A percentile compares a stretch with the other conserved stretches of the same genome.
phyloP scores from a whole-genome alignment of 1,284 basidiomycete genomes.

The Trichosporon faecale region DNA sequence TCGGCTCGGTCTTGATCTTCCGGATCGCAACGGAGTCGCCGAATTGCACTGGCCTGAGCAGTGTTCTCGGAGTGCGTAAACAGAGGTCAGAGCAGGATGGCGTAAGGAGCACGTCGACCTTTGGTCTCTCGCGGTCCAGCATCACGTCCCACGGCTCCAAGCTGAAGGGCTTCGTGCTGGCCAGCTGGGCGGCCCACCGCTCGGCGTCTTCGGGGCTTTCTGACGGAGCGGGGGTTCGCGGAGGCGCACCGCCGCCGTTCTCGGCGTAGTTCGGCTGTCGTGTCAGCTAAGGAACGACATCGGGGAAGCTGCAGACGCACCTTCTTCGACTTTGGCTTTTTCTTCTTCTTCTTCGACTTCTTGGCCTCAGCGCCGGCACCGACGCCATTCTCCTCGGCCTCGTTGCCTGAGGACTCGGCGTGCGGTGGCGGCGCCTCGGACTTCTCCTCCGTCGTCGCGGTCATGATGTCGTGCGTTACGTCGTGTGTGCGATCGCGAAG shows the following conservation, averaged over 20 bases:
- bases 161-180: slow-evolving; percentile 18
- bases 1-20: slow-evolving; percentile 48
- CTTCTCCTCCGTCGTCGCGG: not conserved
- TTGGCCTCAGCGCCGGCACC: not conserved
- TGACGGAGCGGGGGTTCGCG: slow-evolving; percentile 19
- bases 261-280: slow-evolving; percentile 13
- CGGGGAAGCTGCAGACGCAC: not conserved
- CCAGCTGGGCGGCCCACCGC: slow-evolving; percentile 31
- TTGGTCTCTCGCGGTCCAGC: slow-evolving; percentile 24
- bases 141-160: slow-evolving; percentile 31
- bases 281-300: not conserved
- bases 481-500: not conserved
- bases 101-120: slow-evolving; percentile 32
- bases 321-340: slow-evolving; percentile 26
- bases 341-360: slow-evolving; percentile 24
- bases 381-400: not conserved
- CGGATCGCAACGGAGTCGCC: slow-evolving; percentile 40
- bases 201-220: slow-evolving; percentile 27
- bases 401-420: not conserved
- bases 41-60: slow-evolving; percentile 35
- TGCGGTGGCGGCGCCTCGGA: not conserved
- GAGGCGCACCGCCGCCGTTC: slow-evolving; percentile 30
- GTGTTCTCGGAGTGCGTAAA: slow-evolving; percentile 36
- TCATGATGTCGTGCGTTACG: not conserved
- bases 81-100: slow-evolving; percentile 34